Base-by-base conservation (phyloP, 202 grass and related monocot genomes). In the Cymbopogon flexuosus region DNA sequence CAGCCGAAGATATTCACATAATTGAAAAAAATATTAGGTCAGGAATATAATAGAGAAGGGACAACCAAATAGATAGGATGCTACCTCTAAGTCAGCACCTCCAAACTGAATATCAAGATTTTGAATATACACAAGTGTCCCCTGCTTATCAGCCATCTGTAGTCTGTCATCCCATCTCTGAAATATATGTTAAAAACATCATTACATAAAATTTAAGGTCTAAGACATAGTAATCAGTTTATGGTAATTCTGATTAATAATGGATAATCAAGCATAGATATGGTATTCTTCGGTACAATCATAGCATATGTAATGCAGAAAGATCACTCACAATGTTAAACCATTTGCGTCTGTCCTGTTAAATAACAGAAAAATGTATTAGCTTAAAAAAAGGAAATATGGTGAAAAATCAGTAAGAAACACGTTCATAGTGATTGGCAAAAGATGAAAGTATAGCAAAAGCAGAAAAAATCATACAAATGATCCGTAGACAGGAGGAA, bases 51-150 rank as follows among this genome's bases (percentile, higher is more conserved):
- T 49, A 89, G 46, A 76, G 62, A 81, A 72, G 45, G 30, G 59
- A 61, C 4, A 77, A 82, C 21, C 43, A 82, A 75, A 70, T 51
- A 82, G 7, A 83, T 15, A 42, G 78, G 13, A 30, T 54, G 77
- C 21, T 88, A 99, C 96, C 96, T 88, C 77, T 72, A 96, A 84
- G 68, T 99, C 90, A 66, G 85, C 88, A 89, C 92, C 76, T 72
- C 68, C 84, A 71, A 89, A 96, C 16, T 65, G 84, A 78, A 88
- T 68, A 76, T 96, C 90, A 71, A 99, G 92, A 86, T 99, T 96
- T 79, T 96, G 88, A 79, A 99, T 86, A 80, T 83, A 89, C 5
- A 99, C 88, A 45, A 99, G 83, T 60, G 42, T 91, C 49, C 92
- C 90, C 0, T 87, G 33, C 58, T 85, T 35, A 72, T 99, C 87